Base-by-base conservation (phyloP, 768 basidiomycete species). In the Naematelia aurantialba region DNA sequence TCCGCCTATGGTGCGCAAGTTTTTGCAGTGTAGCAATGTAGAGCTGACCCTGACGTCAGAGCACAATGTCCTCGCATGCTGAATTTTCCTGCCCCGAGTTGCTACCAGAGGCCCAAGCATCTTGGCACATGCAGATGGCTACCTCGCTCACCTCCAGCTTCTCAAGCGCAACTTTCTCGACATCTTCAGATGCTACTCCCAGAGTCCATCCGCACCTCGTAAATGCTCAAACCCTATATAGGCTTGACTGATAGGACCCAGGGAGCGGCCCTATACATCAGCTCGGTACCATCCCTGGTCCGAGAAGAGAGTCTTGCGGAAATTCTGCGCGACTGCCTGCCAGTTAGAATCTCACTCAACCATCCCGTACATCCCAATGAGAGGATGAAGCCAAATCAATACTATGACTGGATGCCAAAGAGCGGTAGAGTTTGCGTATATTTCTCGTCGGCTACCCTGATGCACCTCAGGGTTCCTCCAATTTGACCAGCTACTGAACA, bases 361-460 rank as follows among this genome's bases (percentile, higher is more conserved):
- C 39, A 44, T 11, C 50, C 60, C 19, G 65, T 72, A 12, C 42
- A 48, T 1, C 30, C 48, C 1, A 49, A 59, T 11, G 53, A 46
- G 19, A 24, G 70, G 13, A 50, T 67, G 8, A 55, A 59, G 51
- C 70, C 70, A 3, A 59, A 72, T 47, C 57, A 47, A 29, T 62
- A 61, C 34, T 72, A 72, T 44, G 65, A 66, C 34, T 72, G 70
- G 70, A 72, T 72, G 70, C 53, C 57, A 4, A 62, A 56, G 42
- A 25, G 52, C 4, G 70, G 69, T 66, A 24, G 56, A 67, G 51
- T 10, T 4, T 1, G n/a, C n/a, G n/a, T n/a, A n/a, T 42, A 51
- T 45, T 14, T 39, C 31, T 44, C 19, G 21, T 24, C n/a, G 19
- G 42, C 46, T 54, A 34, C 8, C 11, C 52, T 14, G 52, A 22